A percentile compares a stretch with the other conserved stretches of the same genome.
phyloP scores from a whole-genome alignment of 192 early-diverging fungal species.

The Podila minutissima region DNA sequence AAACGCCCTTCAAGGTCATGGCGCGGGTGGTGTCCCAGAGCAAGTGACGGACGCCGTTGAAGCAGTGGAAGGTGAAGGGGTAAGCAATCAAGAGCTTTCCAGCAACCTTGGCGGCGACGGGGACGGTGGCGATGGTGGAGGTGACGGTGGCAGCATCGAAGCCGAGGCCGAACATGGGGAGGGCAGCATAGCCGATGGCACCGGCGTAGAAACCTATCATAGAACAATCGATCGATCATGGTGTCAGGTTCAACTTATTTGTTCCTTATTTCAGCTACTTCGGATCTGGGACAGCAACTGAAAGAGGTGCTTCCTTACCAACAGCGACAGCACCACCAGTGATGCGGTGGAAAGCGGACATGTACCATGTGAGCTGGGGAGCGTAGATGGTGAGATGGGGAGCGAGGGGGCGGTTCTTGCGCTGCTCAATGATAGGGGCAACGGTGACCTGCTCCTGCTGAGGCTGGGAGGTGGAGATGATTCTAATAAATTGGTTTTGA shows the following conservation, averaged over 20 bases:
- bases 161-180: constrained; percentile 66
- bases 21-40: constrained; percentile 82
- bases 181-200: constrained; percentile 74
- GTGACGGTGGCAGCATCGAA: constrained; percentile 76
- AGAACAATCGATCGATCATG: neutral
- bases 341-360: constrained; percentile 78
- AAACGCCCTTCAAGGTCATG: constrained; percentile 83
- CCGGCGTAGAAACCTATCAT: constrained; percentile 68
- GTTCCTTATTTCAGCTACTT: neutral
- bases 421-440: constrained; percentile 57
- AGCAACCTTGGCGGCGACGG: constrained; percentile 71
- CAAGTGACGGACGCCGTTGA: constrained; percentile 92
- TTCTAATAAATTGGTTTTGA: constrained; percentile 10
- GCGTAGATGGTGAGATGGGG: constrained; percentile 92
- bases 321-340: constrained; percentile 78
- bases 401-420: constrained; percentile 78
- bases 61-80: constrained; percentile 84
- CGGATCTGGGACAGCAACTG: neutral
- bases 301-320: constrained; percentile 52
- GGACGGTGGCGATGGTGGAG: constrained; percentile 71
- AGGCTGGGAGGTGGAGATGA: constrained; percentile 37
- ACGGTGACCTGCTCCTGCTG: constrained; percentile 36
- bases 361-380: constrained; percentile 86
- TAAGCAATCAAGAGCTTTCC: constrained; percentile 77
- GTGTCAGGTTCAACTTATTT: neutral